phyloP scores from a whole-genome alignment of 352 stramenopile species.

The Phytophthora nicotianae region DNA sequence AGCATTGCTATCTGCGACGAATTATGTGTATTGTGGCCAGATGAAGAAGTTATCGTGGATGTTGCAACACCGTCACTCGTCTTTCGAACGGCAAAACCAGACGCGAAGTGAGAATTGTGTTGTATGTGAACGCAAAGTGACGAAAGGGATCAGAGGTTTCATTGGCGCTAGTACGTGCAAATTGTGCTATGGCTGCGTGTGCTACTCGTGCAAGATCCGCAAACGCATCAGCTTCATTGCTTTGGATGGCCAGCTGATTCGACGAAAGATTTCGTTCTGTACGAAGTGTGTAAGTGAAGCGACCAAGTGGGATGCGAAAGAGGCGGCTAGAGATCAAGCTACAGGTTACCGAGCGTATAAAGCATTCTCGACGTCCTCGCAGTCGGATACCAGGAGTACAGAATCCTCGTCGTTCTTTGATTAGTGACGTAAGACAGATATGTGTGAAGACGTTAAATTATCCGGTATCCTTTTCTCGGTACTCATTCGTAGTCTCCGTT shows the following conservation, averaged over 20 bases:
- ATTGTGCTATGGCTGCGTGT: slow-evolving; percentile 37
- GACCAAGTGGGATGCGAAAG: slow-evolving; percentile 28
- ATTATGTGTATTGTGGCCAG: neutral
- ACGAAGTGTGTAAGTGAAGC: slow-evolving; percentile 38
- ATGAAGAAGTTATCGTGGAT: slow-evolving; percentile 1
- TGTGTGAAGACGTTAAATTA: neutral
- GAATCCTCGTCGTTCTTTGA: slow-evolving; percentile 4
- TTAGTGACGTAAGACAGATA: slow-evolving; percentile 1
- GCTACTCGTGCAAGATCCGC: slow-evolving; percentile 33
- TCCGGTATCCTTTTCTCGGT: neutral
- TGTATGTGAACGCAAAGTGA: slow-evolving; percentile 29
- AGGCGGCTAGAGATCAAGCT: slow-evolving; percentile 26
- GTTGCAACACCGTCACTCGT: slow-evolving; percentile 5
- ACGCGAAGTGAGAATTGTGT: slow-evolving; percentile 12
- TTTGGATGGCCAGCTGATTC: slow-evolving; percentile 28
- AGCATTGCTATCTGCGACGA: neutral
- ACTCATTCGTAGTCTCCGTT: too few species aligned
- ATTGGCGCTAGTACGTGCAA: slow-evolving; percentile 31
- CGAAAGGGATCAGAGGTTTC: slow-evolving; percentile 16
- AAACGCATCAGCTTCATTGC: slow-evolving; percentile 41
- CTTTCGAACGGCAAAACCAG: slow-evolving; percentile 10
- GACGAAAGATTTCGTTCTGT: slow-evolving; percentile 44
- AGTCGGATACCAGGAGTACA: slow-evolving; percentile 22
- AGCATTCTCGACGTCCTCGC: slow-evolving; percentile 24
- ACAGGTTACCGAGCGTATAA: slow-evolving; percentile 32